phyloP scores from a whole-genome alignment of 768 basidiomycete genomes.

The Suillus bovinus region DNA sequence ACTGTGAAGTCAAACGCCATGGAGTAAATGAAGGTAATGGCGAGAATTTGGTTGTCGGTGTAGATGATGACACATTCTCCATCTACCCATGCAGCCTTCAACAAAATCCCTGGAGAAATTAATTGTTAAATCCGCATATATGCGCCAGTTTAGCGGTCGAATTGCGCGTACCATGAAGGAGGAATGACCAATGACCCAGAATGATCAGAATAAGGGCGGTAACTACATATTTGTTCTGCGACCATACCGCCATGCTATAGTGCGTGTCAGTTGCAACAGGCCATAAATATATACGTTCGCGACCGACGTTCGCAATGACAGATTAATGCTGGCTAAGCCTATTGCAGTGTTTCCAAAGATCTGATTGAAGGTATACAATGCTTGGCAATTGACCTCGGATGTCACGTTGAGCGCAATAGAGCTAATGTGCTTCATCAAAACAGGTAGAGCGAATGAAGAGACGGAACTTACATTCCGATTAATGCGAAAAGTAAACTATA shows the following conservation, averaged over 20 bases:
- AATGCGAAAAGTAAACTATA: slow-evolving; percentile 65
- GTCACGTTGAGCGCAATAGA: slow-evolving; percentile 60
- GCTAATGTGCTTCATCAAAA: slow-evolving; percentile 33
- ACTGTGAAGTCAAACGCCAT: slow-evolving; percentile 73
- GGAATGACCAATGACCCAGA: slow-evolving; percentile 70
- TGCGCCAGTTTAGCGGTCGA: not conserved
- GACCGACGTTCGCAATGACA: slow-evolving; percentile 65
- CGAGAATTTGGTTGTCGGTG: slow-evolving; percentile 60
- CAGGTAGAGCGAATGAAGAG: not conserved
- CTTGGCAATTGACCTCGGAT: slow-evolving; percentile 62
- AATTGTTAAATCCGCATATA: slow-evolving; percentile 8
- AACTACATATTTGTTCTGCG: slow-evolving; percentile 54
- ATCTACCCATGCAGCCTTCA: slow-evolving; percentile 57
- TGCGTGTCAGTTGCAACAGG: not conserved
- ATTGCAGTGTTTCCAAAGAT: slow-evolving; percentile 66
- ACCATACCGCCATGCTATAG: slow-evolving; percentile 70
- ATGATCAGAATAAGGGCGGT: slow-evolving; percentile 54
- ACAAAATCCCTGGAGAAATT: slow-evolving; percentile 46
- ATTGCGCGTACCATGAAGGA: slow-evolving; percentile 55
- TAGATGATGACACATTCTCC: slow-evolving; percentile 57
- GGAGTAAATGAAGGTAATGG: slow-evolving; percentile 69
- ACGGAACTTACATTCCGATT: slow-evolving; percentile 60
- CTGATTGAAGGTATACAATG: slow-evolving; percentile 67
- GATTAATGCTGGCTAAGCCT: slow-evolving; percentile 70
- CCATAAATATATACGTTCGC: not conserved